Evolutionary conservation across 192 early-diverging fungal species (phyloP), one percentile per base, ranked within the genome.

Genomic region (Backusella psychrophila): DNA sequence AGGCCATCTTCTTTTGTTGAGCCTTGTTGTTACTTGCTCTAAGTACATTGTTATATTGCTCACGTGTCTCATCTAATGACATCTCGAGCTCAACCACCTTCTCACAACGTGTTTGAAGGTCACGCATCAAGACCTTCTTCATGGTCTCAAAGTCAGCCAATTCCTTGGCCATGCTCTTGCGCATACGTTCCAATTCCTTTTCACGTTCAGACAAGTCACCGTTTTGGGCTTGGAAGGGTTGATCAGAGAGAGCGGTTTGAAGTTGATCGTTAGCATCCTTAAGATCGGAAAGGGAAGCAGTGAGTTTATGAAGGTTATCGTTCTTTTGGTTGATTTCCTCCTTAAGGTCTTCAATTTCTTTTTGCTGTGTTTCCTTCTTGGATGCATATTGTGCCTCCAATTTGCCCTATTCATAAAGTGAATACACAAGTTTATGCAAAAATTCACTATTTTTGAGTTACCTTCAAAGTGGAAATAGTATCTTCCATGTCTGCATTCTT

Each of bases 21-120:
- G 91, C 91, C 66, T 93, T 89, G 78, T 91, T 94, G 85, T 92
- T 93, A 78, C 87, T 92, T 69, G 92, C 93, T 69, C 91, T 91
- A 67, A 93, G 87, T 26, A 98, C 94, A 74, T 88, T 91, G 71
- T 96, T 92, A 81, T 96, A 94, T 86, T 98, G 93, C 78, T 96
- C 94, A n/a, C 96, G 93, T 8, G 93, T 91, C 75, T 99, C 98
- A 78, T 99, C 98, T 71, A 99, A 87, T 6, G 94, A 92, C 80
- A 99, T 94, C 83, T 98, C 98, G 33, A 99, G 89, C 87, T 99
- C 96, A 31, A 99, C 96, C 67, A 97, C 94, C 90, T 95, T 94
- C 82, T 99, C 97, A 85, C 96, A 98, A 52, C 97, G 92, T 86
- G 96, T 94, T 85, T 98, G 95, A 53, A 99, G 91, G 81, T 99